A percentile compares a stretch with the other conserved stretches of the same genome.
Evolutionary conservation across 257 asterid genomes (phyloP).

Genomic region (Coffea canephora): DNA sequence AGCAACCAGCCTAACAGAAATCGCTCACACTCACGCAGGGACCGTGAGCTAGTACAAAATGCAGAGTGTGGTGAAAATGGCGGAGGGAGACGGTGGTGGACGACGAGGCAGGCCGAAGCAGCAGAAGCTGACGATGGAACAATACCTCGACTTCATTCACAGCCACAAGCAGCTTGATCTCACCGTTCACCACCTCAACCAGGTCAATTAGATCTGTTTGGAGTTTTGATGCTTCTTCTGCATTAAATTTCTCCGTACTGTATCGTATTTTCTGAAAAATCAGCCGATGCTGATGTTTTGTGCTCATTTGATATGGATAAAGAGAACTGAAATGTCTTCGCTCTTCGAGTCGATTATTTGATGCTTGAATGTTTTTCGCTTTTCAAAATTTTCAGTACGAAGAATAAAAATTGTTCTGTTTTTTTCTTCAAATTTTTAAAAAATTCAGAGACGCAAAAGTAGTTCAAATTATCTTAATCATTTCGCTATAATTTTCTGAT

Average conservation of each 20-base stretch:
- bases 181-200: conserved; percentile 24
- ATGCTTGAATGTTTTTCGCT: background rate
- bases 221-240: background rate
- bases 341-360: background rate
- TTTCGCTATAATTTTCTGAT: background rate
- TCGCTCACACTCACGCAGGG: background rate
- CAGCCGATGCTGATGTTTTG: background rate
- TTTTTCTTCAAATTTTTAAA: background rate
- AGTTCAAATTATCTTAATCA: no score
- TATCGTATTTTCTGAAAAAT: background rate
- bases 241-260: background rate
- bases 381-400: background rate
- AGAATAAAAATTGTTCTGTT: background rate
- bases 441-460: background rate
- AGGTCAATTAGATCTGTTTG: conserved; percentile 11
- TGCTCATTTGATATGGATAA: no score
- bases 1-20: background rate
- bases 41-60: no score
- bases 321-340: background rate
- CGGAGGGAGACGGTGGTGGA: conserved; percentile 2
- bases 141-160: conserved; percentile 25
- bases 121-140: conserved; percentile 24
- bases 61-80: conserved; percentile 2
- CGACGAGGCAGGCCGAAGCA: background rate
- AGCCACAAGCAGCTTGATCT: conserved; percentile 18